Conservation (phyloP, 345 rosid species). For the Salix purpurea region DNA sequence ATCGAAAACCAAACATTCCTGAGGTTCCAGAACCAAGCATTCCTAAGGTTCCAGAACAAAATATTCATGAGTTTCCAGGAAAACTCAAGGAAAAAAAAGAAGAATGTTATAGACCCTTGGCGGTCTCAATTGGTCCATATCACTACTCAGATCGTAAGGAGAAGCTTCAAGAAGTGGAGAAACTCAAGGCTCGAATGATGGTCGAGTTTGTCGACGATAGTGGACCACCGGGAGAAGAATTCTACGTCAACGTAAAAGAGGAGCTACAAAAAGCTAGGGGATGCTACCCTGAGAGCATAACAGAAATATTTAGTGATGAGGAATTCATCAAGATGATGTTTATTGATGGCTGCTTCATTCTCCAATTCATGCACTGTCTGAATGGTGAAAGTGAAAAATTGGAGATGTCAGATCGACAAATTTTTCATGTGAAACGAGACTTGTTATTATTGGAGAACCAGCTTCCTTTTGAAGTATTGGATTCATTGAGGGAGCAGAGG, state of each 20-base stretch:
- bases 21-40: no score
- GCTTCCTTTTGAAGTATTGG: slow-evolving; percentile 17
- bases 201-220: no score
- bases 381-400: rapidly evolving
- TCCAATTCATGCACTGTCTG: neutral
- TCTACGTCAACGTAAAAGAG: no score
- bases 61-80: no score
- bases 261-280: neutral
- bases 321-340: neutral
- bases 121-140: no score
- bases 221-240: no score
- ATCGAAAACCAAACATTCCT: no score
- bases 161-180: no score
- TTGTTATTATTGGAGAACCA: slow-evolving; percentile 30
- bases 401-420: neutral
- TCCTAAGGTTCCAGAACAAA: no score
- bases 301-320: neutral
- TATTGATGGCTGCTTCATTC: neutral
- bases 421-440: slow-evolving; percentile 5
- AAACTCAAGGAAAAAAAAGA: no score
- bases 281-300: neutral
- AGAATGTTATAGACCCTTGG: neutral
- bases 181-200: no score
- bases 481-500: neutral
- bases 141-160: no score